phyloP scores from a whole-genome alignment of 805 yeast species.

The Candida oleophila region DNA sequence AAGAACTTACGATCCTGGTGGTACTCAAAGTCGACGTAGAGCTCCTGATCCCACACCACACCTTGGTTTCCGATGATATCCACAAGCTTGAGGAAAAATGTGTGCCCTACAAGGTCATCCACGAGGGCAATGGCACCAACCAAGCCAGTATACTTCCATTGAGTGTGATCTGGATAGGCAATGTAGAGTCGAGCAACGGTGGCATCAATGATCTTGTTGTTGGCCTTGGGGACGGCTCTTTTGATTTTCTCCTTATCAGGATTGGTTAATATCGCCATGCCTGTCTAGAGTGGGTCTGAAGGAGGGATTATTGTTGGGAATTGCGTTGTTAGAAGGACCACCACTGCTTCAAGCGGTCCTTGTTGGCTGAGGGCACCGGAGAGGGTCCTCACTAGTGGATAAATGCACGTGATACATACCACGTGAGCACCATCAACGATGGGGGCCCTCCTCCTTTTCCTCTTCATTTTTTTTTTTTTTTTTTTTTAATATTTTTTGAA shows the following conservation, averaged over 20 bases:
- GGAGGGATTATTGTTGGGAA: no score
- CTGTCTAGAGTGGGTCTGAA: no score
- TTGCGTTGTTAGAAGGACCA: no score
- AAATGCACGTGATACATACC: no score
- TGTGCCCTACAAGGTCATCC: conserved; percentile 92
- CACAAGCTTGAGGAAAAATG: conserved; percentile 85
- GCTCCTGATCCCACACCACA: conserved; percentile 95
- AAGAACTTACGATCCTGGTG: conserved; percentile 93
- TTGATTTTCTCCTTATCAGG: conserved; percentile 86
- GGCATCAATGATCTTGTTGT: conserved; percentile 86
- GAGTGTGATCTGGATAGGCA: conserved; percentile 78
- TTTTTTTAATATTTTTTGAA: background rate
- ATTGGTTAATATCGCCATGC: conserved; percentile 39
- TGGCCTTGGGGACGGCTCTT: conserved; percentile 81
- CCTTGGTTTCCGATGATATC: conserved; percentile 83
- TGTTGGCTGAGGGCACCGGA: no score
- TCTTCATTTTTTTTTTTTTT: no score
- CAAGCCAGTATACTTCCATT: conserved; percentile 87
- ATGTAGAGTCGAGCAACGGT: conserved; percentile 87
- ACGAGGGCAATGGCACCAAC: conserved; percentile 85
- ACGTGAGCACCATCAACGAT: no score
- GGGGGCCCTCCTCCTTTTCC: background rate
- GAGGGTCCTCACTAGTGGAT: no score
- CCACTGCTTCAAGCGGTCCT: no score
- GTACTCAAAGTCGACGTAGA: conserved; percentile 83